Conservation (phyloP, 2,329 filamentous ascomycete genomes). For the Phoma sp. region DNA sequence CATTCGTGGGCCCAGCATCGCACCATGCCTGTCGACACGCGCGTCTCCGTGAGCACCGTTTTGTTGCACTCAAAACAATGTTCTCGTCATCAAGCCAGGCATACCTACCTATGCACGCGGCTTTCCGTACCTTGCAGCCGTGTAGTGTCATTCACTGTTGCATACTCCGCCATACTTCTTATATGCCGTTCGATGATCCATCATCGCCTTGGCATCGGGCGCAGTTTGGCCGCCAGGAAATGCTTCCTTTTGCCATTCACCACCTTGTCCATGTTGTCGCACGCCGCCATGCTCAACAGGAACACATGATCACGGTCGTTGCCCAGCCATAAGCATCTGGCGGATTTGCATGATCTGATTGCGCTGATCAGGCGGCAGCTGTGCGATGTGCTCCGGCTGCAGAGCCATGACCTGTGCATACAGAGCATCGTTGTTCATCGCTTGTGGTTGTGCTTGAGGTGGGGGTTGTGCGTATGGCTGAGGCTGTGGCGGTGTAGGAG, state of each 20-base stretch:
- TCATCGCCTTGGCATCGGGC: not conserved
- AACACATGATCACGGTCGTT: conserved; percentile 12
- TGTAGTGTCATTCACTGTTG: not conserved
- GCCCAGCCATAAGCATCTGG: conserved; percentile 60
- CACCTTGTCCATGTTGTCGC: not conserved
- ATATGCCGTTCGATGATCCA: not conserved
- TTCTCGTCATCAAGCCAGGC: not conserved
- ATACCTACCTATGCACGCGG: not conserved
- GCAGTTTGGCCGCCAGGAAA: not conserved
- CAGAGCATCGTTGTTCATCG: conserved; percentile 67
- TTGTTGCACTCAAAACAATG: not conserved
- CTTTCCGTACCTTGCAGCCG: not conserved
- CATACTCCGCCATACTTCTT: not conserved
- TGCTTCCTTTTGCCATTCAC: not conserved
- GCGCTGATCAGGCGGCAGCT: conserved; percentile 75
- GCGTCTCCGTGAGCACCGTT: not conserved
- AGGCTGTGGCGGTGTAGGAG: conserved; percentile 55
- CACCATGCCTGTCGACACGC: not conserved
- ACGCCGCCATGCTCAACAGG: not conserved
- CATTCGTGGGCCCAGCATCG: not conserved
- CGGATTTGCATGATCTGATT: conserved; percentile 81
- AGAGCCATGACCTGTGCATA: conserved; percentile 83
- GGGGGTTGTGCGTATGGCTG: conserved; percentile 52
- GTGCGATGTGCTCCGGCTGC: conserved; percentile 79
- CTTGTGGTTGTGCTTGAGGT: conserved; percentile 23